A percentile compares a stretch with the other conserved stretches of the same genome.
phyloP scores from a whole-genome alignment of 2,329 filamentous ascomycete species.

The Trichoderma sp. region DNA sequence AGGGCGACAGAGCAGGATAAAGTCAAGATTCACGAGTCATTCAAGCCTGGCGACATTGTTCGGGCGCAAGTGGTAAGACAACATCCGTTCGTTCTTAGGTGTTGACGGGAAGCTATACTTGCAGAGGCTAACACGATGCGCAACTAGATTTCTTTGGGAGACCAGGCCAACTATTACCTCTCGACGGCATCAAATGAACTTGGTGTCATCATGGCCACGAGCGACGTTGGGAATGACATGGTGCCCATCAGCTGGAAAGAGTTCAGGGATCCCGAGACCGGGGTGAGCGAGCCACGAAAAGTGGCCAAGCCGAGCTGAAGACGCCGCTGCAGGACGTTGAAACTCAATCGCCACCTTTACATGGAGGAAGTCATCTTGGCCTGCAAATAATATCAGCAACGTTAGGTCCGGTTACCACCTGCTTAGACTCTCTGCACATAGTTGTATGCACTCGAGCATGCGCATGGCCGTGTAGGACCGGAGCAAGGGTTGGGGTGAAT shows the following conservation, averaged over 20 bases:
- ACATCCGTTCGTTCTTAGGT: constrained; percentile 20
- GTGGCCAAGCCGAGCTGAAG: constrained; percentile 71
- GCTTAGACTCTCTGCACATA: not conserved
- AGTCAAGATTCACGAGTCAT: constrained; percentile 85
- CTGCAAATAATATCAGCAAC: not conserved
- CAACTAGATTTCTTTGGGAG: constrained; percentile 75
- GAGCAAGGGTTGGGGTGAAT: not conserved
- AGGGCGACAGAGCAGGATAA: constrained; percentile 94
- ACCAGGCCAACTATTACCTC: constrained; percentile 95
- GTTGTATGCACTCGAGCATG: not conserved
- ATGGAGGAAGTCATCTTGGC: not conserved
- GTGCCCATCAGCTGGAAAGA: constrained; percentile 94
- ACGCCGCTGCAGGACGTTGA: not conserved
- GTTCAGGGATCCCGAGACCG: constrained; percentile 79
- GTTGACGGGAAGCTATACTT: not conserved
- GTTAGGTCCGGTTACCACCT: not conserved
- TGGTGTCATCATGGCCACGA: constrained; percentile 89
- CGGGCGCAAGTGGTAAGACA: constrained; percentile 70
- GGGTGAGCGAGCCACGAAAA: constrained; percentile 75
- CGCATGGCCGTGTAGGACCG: not conserved
- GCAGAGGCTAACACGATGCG: not conserved
- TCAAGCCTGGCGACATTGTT: constrained; percentile 89
- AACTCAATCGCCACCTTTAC: not conserved
- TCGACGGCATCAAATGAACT: constrained; percentile 87
- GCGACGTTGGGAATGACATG: constrained; percentile 86